Percentiles rank a stretch among this genome's conserved stretches.
phyloP scores from a whole-genome alignment of 2,329 filamentous ascomycete genomes.

The Neofusicoccum sp. region DNA sequence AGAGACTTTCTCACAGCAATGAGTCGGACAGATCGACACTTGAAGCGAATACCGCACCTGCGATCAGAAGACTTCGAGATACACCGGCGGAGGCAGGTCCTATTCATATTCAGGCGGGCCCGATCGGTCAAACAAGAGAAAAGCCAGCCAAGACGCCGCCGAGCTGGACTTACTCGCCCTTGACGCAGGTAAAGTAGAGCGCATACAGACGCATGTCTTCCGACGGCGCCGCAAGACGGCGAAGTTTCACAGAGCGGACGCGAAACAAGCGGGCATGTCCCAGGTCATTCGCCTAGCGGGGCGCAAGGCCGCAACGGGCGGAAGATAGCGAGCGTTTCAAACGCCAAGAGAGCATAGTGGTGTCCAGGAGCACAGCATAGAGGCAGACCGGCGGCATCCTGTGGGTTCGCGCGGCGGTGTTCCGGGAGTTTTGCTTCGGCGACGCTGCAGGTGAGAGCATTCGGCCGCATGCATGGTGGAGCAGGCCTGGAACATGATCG shows the following conservation, averaged over 20 bases:
- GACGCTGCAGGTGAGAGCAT: neutral
- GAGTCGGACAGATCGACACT: too few species aligned
- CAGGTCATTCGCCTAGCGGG: neutral
- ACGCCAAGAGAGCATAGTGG: slow-evolving; percentile 5
- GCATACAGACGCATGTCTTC: neutral
- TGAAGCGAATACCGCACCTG: neutral
- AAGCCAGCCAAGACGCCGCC: neutral
- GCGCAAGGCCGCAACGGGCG: neutral
- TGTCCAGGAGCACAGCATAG: neutral
- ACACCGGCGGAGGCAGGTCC: neutral
- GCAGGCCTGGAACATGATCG: slow-evolving; percentile 10
- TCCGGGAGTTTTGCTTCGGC: neutral
- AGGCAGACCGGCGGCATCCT: neutral
- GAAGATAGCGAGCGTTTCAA: slow-evolving; percentile 5
- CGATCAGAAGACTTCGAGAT: neutral
- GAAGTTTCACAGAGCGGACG: neutral
- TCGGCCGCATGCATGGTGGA: slow-evolving; percentile 11
- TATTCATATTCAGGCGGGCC: neutral
- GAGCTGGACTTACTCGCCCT: neutral
- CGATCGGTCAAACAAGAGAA: neutral
- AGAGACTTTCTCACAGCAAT: neutral
- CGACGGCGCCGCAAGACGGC: neutral
- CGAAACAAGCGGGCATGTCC: neutral
- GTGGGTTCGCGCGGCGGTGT: neutral
- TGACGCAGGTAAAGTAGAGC: neutral